Conservation (phyloP, 257 asterid species). For the Avicennia marina region DNA sequence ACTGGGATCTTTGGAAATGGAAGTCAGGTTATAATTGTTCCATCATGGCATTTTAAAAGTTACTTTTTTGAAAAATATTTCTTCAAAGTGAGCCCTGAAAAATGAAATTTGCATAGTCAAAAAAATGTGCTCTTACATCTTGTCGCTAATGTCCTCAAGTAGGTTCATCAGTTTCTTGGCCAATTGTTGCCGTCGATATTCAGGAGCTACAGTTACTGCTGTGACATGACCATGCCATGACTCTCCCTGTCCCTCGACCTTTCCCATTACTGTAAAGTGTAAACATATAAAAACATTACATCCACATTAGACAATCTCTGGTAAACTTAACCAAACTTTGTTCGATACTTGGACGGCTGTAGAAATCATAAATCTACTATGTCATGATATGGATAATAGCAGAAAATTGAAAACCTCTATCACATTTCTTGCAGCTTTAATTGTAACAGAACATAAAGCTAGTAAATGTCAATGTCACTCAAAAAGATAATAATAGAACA, state of each 20-base stretch:
- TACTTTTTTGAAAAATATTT: too few relatives aligned
- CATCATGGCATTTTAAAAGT: too few relatives aligned
- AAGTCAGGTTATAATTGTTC: too few relatives aligned
- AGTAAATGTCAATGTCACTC: background rate
- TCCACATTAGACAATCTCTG: too few relatives aligned
- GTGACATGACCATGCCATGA: constrained; percentile 99
- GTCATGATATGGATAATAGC: too few relatives aligned
- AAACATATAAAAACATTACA: background rate
- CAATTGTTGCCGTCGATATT: constrained; percentile 86
- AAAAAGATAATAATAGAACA: background rate
- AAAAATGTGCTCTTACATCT: constrained; percentile 49
- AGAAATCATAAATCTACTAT: too few relatives aligned
- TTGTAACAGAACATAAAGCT: background rate
- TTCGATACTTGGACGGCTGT: too few relatives aligned
- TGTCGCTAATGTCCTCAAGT: constrained; percentile 86
- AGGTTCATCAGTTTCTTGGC: constrained; percentile 94
- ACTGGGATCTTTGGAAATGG: too few relatives aligned
- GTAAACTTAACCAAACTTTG: too few relatives aligned
- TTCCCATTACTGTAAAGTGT: constrained; percentile 76
- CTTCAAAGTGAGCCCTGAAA: too few relatives aligned
- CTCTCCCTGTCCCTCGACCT: constrained; percentile 98
- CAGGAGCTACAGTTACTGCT: constrained; percentile 93
- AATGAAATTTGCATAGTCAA: background rate
- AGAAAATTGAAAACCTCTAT: background rate
- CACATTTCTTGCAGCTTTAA: background rate